A percentile compares a stretch with the other conserved stretches of the same genome.
Evolutionary conservation across 2,329 filamentous ascomycete species (phyloP).

Genomic region (Apiospora rasikravindrae): DNA sequence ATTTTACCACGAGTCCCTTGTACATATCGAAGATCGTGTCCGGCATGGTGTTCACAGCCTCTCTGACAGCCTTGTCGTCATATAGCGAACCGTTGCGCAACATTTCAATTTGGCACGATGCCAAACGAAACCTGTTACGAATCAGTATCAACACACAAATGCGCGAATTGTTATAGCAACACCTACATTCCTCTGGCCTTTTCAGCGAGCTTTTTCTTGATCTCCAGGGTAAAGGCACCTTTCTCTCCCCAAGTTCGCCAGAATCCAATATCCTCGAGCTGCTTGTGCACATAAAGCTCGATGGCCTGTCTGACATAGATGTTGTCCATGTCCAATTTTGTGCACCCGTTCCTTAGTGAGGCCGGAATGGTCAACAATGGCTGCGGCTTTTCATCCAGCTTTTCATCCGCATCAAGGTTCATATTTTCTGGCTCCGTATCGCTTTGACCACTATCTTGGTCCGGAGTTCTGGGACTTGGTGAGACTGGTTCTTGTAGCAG

Average conservation of each 20-base stretch:
- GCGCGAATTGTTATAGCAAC: not conserved
- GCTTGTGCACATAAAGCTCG: conserved; percentile 28
- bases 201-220: conserved; percentile 26
- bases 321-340: conserved; percentile 34
- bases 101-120: conserved; percentile 34
- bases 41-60: conserved; percentile 16
- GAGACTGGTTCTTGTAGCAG: not conserved
- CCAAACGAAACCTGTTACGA: conserved; percentile 34
- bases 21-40: not conserved
- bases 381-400: not conserved
- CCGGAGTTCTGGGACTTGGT: not conserved
- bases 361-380: not conserved
- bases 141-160: not conserved
- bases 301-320: conserved; percentile 34
- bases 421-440: not conserved
- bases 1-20: not conserved
- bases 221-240: conserved; percentile 22
- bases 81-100: conserved; percentile 17
- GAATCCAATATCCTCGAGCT: conserved; percentile 22
- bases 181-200: conserved; percentile 29
- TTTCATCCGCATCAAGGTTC: not conserved
- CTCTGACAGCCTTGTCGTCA: conserved; percentile 21
- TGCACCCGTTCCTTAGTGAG: not conserved
- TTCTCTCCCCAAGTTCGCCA: not conserved
- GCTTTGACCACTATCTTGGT: not conserved